phyloP scores from a whole-genome alignment of 2,329 filamentous ascomycete genomes.

The Microcyclosporella mali region DNA sequence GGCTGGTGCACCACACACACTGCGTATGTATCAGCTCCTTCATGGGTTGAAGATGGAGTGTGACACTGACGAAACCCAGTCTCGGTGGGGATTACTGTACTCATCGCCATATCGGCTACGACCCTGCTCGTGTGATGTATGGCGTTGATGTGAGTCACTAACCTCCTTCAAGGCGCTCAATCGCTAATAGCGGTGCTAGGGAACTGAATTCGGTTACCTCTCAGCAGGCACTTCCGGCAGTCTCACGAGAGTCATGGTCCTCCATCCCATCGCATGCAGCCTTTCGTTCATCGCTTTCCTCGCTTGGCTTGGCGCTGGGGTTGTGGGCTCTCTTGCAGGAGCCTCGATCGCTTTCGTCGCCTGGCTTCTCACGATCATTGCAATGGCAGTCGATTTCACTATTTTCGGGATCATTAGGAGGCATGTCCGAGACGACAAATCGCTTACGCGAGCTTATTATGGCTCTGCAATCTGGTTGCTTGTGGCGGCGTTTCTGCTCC shows the following conservation, averaged over 20 bases:
- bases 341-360: conserved; percentile 46
- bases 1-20: conserved; percentile 48
- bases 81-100: conserved; percentile 42
- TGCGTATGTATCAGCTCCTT: conserved; percentile 21
- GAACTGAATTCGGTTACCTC: conserved; percentile 39
- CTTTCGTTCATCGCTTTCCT: conserved; percentile 56
- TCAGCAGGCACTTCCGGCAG: conserved; percentile 35
- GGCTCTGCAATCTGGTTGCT: conserved; percentile 54
- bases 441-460: conserved; percentile 42
- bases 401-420: conserved; percentile 47
- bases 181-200: not conserved
- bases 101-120: conserved; percentile 49
- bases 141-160: conserved; percentile 26
- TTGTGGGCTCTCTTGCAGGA: conserved; percentile 49
- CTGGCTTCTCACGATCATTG: conserved; percentile 45
- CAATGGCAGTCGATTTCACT: conserved; percentile 53
- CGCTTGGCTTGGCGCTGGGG: conserved; percentile 47
- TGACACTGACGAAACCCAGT: not conserved
- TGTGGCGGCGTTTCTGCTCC: conserved; percentile 50
- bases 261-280: conserved; percentile 56
- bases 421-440: not conserved
- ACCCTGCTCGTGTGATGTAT: conserved; percentile 44
- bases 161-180: too few relatives aligned
- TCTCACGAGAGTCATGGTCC: conserved; percentile 39
- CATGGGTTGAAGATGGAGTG: too few relatives aligned